A percentile compares a stretch with the other conserved stretches of the same genome.
phyloP scores from a whole-genome alignment of 2,329 filamentous ascomycete species.

The Phaeosphaeriaceae sp. region DNA sequence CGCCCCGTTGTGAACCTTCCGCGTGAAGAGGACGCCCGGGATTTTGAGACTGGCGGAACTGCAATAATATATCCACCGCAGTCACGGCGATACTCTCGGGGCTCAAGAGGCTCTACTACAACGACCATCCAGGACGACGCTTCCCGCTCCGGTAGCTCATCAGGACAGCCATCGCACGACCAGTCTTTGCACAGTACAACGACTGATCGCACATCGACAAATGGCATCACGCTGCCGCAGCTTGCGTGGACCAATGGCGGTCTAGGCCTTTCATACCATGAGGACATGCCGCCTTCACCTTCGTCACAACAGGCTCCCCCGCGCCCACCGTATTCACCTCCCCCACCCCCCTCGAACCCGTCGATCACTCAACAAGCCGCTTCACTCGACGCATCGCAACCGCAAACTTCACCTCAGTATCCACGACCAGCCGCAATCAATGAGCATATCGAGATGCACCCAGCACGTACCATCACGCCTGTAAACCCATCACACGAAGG shows the following conservation, averaged over 20 bases:
- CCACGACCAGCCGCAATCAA: conserved; percentile 15
- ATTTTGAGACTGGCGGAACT: conserved; percentile 38
- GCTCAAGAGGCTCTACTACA: conserved; percentile 38
- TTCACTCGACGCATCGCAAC: conserved; percentile 10
- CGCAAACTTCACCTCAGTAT: conserved; percentile 19
- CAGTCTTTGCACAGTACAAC: conserved; percentile 47
- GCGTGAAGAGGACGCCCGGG: conserved; percentile 31
- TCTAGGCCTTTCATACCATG: conserved; percentile 55
- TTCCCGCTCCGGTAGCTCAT: conserved; percentile 43
- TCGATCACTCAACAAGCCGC: conserved; percentile 22
- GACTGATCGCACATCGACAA: conserved; percentile 33
- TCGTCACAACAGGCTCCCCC: conserved; percentile 43
- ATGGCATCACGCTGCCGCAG: conserved; percentile 43
- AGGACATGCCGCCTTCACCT: conserved; percentile 33
- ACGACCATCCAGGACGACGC: conserved; percentile 43
- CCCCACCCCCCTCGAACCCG: conserved; percentile 47
- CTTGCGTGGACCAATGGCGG: conserved; percentile 47
- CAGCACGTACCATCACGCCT: conserved; percentile 29
- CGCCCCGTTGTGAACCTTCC: conserved; percentile 25
- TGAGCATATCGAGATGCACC: conserved; percentile 31
- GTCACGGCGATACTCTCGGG: conserved; percentile 43
- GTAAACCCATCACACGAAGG: conserved; percentile 25
- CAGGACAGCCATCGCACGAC: conserved; percentile 36
- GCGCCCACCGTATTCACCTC: conserved; percentile 56
- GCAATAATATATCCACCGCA: conserved; percentile 47